Evolutionary conservation across 2,329 filamentous ascomycete genomes (phyloP).

Genomic region (Penicillium occitanis): DNA sequence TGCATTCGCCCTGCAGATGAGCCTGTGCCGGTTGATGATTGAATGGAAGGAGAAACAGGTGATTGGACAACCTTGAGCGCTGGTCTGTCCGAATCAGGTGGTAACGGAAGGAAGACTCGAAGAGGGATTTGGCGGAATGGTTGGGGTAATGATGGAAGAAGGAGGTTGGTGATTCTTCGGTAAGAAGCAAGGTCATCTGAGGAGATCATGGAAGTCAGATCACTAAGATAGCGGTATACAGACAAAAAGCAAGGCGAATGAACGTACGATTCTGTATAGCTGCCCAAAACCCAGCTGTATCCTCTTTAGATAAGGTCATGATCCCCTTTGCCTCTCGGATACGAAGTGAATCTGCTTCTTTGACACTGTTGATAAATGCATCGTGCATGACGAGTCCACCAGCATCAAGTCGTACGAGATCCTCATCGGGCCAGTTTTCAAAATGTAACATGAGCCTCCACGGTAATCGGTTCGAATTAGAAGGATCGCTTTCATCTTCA

Average conservation of each 20-base stretch:
- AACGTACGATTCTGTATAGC: constrained; percentile 69
- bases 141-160: constrained; percentile 66
- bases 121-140: constrained; percentile 81
- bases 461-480: constrained; percentile 45
- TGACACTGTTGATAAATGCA: constrained; percentile 67
- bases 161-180: constrained; percentile 71
- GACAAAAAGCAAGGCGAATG: no score
- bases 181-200: constrained; percentile 72
- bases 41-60: constrained; percentile 59
- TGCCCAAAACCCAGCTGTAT: constrained; percentile 80
- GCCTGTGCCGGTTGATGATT: constrained; percentile 18
- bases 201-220: background rate
- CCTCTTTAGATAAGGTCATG: constrained; percentile 81
- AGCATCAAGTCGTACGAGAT: constrained; percentile 58
- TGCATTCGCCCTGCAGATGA: constrained; percentile 39
- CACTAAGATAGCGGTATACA: background rate
- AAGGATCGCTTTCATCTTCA: constrained; percentile 24
- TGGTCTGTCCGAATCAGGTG: constrained; percentile 53
- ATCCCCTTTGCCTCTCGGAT: constrained; percentile 87
- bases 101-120: constrained; percentile 76
- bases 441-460: constrained; percentile 66
- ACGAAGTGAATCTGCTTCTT: constrained; percentile 82
- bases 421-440: constrained; percentile 57
- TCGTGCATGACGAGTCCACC: constrained; percentile 60
- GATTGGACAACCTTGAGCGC: constrained; percentile 71